A percentile compares a stretch with the other conserved stretches of the same genome.
phyloP scores from a whole-genome alignment of 140 eudicot genomes.

The Eryngium alpinum region DNA sequence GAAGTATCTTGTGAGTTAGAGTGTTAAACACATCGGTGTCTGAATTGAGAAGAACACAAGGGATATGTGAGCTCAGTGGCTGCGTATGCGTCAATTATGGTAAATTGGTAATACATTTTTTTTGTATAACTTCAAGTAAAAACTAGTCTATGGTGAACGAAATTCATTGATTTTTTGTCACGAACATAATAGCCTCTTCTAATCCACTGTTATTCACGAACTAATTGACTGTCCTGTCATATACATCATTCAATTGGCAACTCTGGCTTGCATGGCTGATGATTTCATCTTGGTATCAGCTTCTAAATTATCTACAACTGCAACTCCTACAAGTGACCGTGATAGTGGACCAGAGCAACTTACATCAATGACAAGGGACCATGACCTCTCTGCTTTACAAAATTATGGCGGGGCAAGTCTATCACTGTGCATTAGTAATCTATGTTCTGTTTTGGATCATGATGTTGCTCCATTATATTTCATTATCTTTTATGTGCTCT shows the following conservation, averaged over 20 bases:
- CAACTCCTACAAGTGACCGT: constrained; percentile 47
- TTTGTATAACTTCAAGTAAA: background rate
- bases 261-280: background rate
- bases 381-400: constrained; percentile 56
- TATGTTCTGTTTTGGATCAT: background rate
- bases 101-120: background rate
- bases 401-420: constrained; percentile 73
- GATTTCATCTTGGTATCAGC: constrained; percentile 26
- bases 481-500: background rate
- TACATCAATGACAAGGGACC: constrained; percentile 61
- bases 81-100: no score
- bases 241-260: background rate
- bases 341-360: constrained; percentile 56
- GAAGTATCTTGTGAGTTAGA: background rate
- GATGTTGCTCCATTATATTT: constrained; percentile 1
- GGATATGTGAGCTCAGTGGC: no score
- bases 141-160: background rate
- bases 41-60: background rate
- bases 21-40: background rate
- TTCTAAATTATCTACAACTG: constrained; percentile 36
- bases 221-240: background rate
- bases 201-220: background rate
- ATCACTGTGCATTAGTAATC: background rate
- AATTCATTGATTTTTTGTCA: background rate
- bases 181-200: background rate